Conservation (phyloP, 2,329 filamentous ascomycete genomes). For the Helminthosporium solani region DNA sequence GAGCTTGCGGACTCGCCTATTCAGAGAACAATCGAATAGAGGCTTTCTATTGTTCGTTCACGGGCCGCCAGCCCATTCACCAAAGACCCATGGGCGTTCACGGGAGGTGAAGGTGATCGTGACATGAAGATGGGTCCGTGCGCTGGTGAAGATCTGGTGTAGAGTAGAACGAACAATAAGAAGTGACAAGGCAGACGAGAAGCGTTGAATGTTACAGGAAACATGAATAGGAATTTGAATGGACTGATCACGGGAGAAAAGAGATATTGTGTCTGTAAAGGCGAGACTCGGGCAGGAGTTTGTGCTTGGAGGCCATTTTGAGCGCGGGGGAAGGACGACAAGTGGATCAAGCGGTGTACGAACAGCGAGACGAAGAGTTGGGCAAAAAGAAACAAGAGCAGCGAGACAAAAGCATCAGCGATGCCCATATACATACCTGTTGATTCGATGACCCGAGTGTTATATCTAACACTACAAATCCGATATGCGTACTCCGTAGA, state of each 20-base stretch:
- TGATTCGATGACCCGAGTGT: no score
- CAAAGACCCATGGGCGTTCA: not conserved
- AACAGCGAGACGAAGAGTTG: constrained; percentile 1
- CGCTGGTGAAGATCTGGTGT: not conserved
- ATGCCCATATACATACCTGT: no score
- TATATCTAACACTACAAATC: no score
- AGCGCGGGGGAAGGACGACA: no score
- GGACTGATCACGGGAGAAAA: not conserved
- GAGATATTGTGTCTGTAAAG: not conserved
- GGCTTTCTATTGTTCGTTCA: constrained; percentile 3
- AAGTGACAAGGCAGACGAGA: not conserved
- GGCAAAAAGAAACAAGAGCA: not conserved
- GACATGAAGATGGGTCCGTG: not conserved
- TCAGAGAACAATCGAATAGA: not conserved
- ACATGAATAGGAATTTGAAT: not conserved
- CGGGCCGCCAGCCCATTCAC: not conserved
- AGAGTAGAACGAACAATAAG: not conserved
- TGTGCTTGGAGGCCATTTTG: no score
- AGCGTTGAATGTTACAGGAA: not conserved
- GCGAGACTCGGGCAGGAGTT: no score
- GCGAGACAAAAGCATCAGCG: no score
- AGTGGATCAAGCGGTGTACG: not conserved
- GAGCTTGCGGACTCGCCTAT: not conserved
- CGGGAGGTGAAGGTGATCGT: not conserved
- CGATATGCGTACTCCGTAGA: no score